Conservation (phyloP, 2,329 filamentous ascomycete species). For the Monosporascus cannonballus region DNA sequence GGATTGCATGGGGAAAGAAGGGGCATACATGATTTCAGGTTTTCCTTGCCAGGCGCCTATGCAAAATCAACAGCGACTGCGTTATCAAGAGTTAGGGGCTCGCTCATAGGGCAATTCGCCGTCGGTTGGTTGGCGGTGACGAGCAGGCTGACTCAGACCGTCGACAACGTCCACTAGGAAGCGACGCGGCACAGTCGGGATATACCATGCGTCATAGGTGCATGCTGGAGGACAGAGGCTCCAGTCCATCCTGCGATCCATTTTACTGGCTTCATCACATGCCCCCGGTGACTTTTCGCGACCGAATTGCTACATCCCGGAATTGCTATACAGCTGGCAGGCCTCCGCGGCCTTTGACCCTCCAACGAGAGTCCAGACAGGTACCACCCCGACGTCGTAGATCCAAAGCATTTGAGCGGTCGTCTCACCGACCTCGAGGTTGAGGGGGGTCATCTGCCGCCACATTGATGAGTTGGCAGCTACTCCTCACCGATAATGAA, state of each 20-base stretch:
- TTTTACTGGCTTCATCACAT: neutral
- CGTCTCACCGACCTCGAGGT: conserved; percentile 16
- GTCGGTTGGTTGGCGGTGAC: no score
- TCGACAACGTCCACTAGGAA: neutral
- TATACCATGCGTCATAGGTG: neutral
- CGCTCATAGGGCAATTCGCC: no score
- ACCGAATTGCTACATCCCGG: neutral
- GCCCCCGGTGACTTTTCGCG: neutral
- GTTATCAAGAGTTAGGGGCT: no score
- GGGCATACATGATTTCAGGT: no score
- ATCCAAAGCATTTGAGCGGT: conserved; percentile 8
- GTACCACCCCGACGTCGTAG: neutral
- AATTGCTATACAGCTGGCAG: neutral
- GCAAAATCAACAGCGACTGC: no score
- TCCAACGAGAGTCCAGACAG: neutral
- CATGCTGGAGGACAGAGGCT: neutral
- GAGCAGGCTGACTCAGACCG: neutral
- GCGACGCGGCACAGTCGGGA: neutral
- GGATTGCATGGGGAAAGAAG: no score
- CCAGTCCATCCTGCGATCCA: neutral
- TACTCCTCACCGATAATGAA: conserved; percentile 9
- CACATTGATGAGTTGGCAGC: conserved; percentile 19
- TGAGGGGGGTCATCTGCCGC: conserved; percentile 16
- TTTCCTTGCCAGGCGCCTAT: no score
- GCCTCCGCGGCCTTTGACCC: neutral